Conservation (phyloP, 148 eudicot species). For the Salicornia ramosissima region DNA sequence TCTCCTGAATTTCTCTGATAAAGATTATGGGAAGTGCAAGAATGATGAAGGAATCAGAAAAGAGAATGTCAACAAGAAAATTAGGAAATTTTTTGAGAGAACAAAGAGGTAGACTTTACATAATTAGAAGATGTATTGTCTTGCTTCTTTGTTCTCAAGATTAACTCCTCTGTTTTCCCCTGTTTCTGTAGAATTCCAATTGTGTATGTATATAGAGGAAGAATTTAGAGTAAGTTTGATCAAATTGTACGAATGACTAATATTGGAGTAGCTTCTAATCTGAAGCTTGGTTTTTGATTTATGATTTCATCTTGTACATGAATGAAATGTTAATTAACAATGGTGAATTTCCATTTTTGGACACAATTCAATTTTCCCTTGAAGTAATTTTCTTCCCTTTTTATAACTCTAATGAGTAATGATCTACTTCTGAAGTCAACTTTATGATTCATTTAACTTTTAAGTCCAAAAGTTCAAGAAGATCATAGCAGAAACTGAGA, state of each 20-base stretch:
- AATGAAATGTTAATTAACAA: constrained; percentile 5
- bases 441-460: not conserved
- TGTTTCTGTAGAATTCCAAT: not conserved
- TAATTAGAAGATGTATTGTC: constrained; percentile 54
- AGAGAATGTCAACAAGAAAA: constrained; percentile 38
- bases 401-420: not conserved
- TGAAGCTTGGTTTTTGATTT: not conserved
- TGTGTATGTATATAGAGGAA: constrained; percentile 22
- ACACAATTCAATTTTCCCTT: not conserved
- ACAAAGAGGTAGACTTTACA: constrained; percentile 61
- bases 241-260: not conserved
- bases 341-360: not conserved
- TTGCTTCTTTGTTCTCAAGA: constrained; percentile 61
- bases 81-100: constrained; percentile 48
- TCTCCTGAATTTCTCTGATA: not conserved
- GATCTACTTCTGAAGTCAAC: not conserved
- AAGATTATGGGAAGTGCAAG: constrained; percentile 12
- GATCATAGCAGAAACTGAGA: not conserved
- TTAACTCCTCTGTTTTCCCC: constrained; percentile 18
- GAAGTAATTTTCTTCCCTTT: not conserved
- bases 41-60: constrained; percentile 29
- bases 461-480: not conserved
- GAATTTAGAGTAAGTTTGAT: constrained; percentile 3
- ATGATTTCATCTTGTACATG: constrained; percentile 19
- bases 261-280: not conserved